Base-by-base conservation (phyloP, 1,139 yeast species). In the Trichomonascaceae sp. region DNA sequence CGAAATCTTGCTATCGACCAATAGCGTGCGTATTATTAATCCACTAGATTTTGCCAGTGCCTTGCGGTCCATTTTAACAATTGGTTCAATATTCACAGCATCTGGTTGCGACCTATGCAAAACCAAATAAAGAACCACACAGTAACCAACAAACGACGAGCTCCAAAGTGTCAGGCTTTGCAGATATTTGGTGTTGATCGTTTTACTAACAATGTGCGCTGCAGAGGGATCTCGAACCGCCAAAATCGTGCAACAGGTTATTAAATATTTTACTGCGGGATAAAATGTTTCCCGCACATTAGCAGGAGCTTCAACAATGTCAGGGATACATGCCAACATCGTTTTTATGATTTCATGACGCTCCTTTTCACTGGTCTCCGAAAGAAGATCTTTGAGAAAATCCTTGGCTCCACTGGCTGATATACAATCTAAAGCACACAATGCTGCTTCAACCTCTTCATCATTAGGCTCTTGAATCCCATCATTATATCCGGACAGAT, bases 401-500 rank as follows among this genome's bases (percentile, higher is more conserved):
- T 71, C 71, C 0, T 79, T 71, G 10, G 89, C 71, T 49, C 79
- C 79, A 58, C 91, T 80, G 0, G 90, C 81, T 54, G 80, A 81
- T 53, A 90, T 77, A 66, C 97, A 91, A 61, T 91, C 96, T 55
- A 86, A 73, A 0, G 96, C 85, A 4, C 90, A 84, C 22, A 86
- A 70, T 0, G 98, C 87, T 1, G 89, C 80, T 58, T 90, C 96
- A 50, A 95, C 84, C 63, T 91, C 98, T 62, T 87, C 96, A 55
- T 87, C 95, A 1, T 95, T 81, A 3, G 99, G 99, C 67, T 91
- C 97, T 7, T 87, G 85, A 1, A 88, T 84, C 44, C 87, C 95
- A 62, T 90, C 97, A 0, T 86, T 77, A 57, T 85, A 82, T 15
- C 97, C 95, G 61, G 95, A 87, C 69, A 95, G 78, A 64, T 90